Base-by-base conservation (phyloP, 148 eudicot genomes). In the Silene latifolia region DNA sequence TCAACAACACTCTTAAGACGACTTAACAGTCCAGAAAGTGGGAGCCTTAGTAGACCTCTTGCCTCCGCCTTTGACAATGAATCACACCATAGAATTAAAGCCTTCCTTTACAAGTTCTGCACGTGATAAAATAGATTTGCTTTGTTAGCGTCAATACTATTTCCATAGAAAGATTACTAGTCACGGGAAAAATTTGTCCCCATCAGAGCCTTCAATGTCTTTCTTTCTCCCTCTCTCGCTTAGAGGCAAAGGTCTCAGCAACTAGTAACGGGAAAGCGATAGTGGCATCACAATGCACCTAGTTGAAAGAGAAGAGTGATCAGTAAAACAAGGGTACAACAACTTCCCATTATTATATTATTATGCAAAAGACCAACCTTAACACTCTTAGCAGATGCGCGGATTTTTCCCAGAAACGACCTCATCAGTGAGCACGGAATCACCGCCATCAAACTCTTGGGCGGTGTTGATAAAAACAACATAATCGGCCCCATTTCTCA, bases 251-350 rank as follows among this genome's bases (percentile, higher is more conserved):
- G 76, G 97, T 88, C 79, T 90, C 89, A 7, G 94, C 97, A 57
- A 90, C 92, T 72, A 92, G 72, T 35, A 92, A 53, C 62, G 94
- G 97, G 71, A 92, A 92, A 15, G 92, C 97, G 70, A 92, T 92
- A 11, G 94, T 92, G 60, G 94, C 97, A 73, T 92, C 94, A 72
- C 94, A 92, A 62, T 92, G 94, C 61, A 90, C 94, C 97, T 92
- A 79, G 66, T 67, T 20, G 67, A 68, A 77, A 20, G 27, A 15
- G 10, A 64, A 14, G 72, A 60, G 19, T 75, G 12, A 32, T 13
- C 35, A 32, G 35, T 32, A 32, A 4, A 32, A 32, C 35, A 3
- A 32, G 35, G 35, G 35, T 4, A 32, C 3, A 44, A 20, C 12
- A 68, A 18, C 18, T 14, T 4, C 15, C 1, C 14, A 7, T 3